Evolutionary conservation across 148 eudicot species (phyloP).

Genomic region (Chenopodium album): DNA sequence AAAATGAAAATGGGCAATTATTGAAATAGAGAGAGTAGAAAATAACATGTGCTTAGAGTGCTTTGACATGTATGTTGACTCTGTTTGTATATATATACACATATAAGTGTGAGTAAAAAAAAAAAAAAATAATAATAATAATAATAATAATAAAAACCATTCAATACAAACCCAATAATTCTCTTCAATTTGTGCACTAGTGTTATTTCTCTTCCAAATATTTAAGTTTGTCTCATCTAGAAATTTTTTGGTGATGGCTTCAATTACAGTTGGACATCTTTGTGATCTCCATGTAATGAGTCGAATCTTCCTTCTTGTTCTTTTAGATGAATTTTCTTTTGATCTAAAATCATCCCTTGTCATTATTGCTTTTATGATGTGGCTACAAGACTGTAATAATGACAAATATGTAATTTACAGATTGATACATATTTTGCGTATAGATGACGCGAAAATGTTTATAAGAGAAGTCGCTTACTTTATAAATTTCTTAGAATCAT

Average conservation of each 20-base stretch:
- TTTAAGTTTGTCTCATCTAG: neutral
- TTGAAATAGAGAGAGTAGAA: too few relatives aligned
- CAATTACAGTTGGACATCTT: constrained; percentile 4
- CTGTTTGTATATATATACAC: too few relatives aligned
- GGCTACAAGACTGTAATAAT: constrained; percentile 13
- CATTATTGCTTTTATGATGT: constrained; percentile 15
- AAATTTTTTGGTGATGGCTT: neutral
- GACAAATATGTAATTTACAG: neutral
- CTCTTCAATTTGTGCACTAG: too few relatives aligned
- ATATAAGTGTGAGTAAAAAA: too few relatives aligned
- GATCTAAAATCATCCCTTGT: constrained; percentile 15
- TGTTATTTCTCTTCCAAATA: neutral
- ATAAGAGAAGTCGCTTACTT: constrained; percentile 5
- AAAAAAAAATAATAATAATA: too few relatives aligned
- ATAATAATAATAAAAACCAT: too few relatives aligned
- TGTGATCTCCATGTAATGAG: neutral
- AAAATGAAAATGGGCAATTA: too few relatives aligned
- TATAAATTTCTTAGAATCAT: constrained; percentile 15
- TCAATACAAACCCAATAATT: too few relatives aligned
- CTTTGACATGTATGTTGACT: too few relatives aligned
- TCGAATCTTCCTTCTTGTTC: constrained; percentile 7
- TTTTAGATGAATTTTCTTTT: neutral
- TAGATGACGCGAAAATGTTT: neutral
- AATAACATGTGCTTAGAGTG: too few relatives aligned
- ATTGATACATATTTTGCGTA: neutral